phyloP scores from a whole-genome alignment of 2,329 filamentous ascomycete species.

The Sporothrix protearum region DNA sequence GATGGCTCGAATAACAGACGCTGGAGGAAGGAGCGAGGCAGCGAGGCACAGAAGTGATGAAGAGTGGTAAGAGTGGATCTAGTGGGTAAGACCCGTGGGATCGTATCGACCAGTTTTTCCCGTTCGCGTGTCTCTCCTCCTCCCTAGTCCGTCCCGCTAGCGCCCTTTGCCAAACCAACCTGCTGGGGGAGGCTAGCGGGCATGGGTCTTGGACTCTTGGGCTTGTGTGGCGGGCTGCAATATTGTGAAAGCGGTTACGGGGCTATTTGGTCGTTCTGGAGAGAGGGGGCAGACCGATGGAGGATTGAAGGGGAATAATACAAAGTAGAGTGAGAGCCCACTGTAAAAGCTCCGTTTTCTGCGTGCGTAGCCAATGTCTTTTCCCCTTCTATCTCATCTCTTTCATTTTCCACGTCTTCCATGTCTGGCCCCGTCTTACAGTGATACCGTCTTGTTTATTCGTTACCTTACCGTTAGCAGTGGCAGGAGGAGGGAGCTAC shows the following conservation, averaged over 20 bases:
- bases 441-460: not conserved
- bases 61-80: not conserved
- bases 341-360: conserved; percentile 3
- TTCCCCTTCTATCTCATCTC: not conserved
- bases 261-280: not conserved
- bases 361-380: not conserved
- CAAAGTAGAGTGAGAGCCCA: not conserved
- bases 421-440: not conserved
- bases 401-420: not conserved
- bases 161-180: conserved; percentile 11
- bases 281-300: not conserved
- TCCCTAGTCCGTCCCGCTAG: conserved; percentile 8
- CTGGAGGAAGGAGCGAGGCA: not conserved
- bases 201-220: not conserved
- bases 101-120: conserved; percentile 11
- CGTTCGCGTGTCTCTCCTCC: not conserved
- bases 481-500: not conserved
- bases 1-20: not conserved
- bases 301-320: not conserved
- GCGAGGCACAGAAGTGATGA: not conserved
- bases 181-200: conserved; percentile 18
- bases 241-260: not conserved
- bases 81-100: not conserved
- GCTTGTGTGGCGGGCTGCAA: not conserved
- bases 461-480: not conserved